Base-by-base conservation (phyloP, 371 early-diverging fungal species). In the Mortierella sp. region DNA sequence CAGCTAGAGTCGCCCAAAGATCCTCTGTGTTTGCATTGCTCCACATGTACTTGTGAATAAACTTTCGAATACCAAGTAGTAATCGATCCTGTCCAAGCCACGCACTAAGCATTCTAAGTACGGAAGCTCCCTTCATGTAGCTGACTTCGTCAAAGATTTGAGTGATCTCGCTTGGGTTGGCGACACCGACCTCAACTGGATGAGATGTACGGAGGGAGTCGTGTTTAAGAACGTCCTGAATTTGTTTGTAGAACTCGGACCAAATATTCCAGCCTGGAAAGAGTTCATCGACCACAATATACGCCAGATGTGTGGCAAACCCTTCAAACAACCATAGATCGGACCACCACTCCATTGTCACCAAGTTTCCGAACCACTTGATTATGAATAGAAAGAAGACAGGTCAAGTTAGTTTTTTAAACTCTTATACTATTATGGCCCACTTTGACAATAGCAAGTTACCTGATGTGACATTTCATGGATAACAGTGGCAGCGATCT, bases 241-340 rank as follows among this genome's bases (percentile, higher is more conserved):
- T 85, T 61, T 91, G 92, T 34, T 89, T 88, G 17, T 94, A 86
- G 85, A 96, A 98, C 22, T 72, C 66, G 35, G 72, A 66, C 93
- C 93, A 95, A 26, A 91, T 81, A 62, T 92, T 84, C 93, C 94
- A 94, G 53, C 83, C 88, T 12, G 94, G 94, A 83, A 90, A 93
- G 42, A 96, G 64, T 61, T 92, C 83, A 75, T 93, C 92, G 37
- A 92, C 88, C 19, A 95, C 95, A 66, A 94, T 83, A 79, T 89
- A 89, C 19, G 95, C 96, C n/a, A 96, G 95, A 90, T 94, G 96
- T 5, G 97, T 96, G 22, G 97, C 98, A 86, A 97, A 97, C 13
- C 97, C 97, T 85, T 98, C 98, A 83, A 97, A 97, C 32, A 98
- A 87, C 96, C 97, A 98, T 42, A 98, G 87, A 69, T 96, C 93